Evolutionary conservation across 805 yeast species (phyloP), one percentile per base, ranked within the genome.

Genomic region (Yamadazyma takamatsuzukensis): DNA sequence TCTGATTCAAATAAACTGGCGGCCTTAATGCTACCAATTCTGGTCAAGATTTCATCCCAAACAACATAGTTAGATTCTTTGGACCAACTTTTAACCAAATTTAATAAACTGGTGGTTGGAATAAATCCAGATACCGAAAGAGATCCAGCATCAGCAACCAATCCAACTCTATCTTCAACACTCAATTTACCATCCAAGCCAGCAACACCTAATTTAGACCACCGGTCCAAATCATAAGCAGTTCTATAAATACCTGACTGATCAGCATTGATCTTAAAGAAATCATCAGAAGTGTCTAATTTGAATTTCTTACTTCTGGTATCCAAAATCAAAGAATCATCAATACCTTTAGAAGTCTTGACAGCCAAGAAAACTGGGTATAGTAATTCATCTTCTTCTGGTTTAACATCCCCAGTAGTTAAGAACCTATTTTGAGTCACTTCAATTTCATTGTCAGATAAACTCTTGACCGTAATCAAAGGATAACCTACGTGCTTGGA

Each of bases 401-500:
- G 74, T 51, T 72, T 78, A 30, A 79, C 89, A 55, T 83, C 93
- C 34, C 83, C 88, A 25, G 90, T 78, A 24, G 81, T 71, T 43
- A 84, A 71, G 64, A 74, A 84, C 51, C 95, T 75, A 60, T 80
- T 70, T 61, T 84, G 95, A 33, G 77, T 72, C 30, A 84, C 66
- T 14, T 67, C 68, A 33, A 83, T 58, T 30, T 68, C 64, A 30
- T 68, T 61, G 15, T 67, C 67, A 11, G 44, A 48, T 31, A 67
- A 64, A 59, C 81, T 89, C 31, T 71, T 67, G 23, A 83, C 89
- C 21, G 74, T 61, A 30, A 85, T 63, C 11, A 84, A 76, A 16
- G 94, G 94, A 66, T 69, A 84, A 6, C 94, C 94, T 39, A 82
- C 74, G 50, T 80, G 75, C 48, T 77, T 76, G 37, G 88, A 83